Evolutionary conservation across 1,139 yeast genomes (phyloP).

Genomic region (Suhomyces coccinellae): DNA sequence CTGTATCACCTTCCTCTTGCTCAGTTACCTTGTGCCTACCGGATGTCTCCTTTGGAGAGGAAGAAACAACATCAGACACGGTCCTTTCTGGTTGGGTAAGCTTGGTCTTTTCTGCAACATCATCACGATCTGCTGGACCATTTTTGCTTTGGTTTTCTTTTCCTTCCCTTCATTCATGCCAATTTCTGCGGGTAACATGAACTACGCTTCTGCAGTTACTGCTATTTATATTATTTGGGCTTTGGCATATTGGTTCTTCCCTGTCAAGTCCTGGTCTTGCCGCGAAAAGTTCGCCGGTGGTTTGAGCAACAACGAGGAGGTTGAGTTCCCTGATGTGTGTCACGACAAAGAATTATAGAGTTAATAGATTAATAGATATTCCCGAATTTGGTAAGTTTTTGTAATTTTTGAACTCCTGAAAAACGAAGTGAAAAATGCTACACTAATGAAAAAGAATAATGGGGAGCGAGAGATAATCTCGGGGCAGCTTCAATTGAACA

Average conservation of each 20-base stretch:
- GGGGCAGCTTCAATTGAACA: too few relatives aligned
- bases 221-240: conserved; percentile 56
- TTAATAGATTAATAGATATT: conserved; percentile 7
- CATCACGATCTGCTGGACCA: conserved; percentile 57
- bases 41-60: conserved; percentile 55
- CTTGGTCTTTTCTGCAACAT: conserved; percentile 58
- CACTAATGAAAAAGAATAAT: too few relatives aligned
- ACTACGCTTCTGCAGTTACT: conserved; percentile 68
- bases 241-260: conserved; percentile 58
- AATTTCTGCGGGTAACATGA: conserved; percentile 61
- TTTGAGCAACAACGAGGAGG: conserved; percentile 41
- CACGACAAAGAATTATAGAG: conserved; percentile 19
- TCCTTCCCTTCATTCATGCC: conserved; percentile 71
- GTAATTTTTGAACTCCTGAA: too few relatives aligned
- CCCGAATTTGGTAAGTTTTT: not conserved
- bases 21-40: conserved; percentile 46
- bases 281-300: conserved; percentile 49
- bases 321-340: conserved; percentile 50
- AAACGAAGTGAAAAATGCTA: too few relatives aligned
- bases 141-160: conserved; percentile 61
- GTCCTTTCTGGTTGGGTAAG: conserved; percentile 63
- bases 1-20: conserved; percentile 45
- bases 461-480: too few relatives aligned
- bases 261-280: conserved; percentile 41
- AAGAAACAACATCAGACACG: conserved; percentile 60